Base-by-base conservation (phyloP, 306 rosid genomes). In the Cyamopsis tetragonoloba region DNA sequence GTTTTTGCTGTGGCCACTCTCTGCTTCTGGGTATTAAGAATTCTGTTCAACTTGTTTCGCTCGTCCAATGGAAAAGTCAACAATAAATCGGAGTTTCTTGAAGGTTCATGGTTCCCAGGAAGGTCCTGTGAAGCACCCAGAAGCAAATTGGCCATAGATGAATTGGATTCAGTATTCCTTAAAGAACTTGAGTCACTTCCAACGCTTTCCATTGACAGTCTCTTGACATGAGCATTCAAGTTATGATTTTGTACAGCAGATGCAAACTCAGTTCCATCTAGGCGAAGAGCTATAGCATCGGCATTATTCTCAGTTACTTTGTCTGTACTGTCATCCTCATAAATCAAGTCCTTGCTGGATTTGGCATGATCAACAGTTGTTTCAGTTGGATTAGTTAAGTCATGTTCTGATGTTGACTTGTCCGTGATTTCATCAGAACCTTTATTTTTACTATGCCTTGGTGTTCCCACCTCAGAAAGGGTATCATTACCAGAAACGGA, bases 241-340 rank as follows among this genome's bases (percentile, higher is more conserved):
- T 74, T 80, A 62, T 3, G 27, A 68, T 79, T 75, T 51, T 70
- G 76, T 49, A 49, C 2, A 27, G 72, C 80, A 22, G 78, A 72
- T 39, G 73, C 51, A 75, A 77, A 91, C 35, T 77, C 85, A 14
- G 93, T 70, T 77, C 93, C 97, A 24, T 91, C 91, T 35, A 91
- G 77, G 71, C 51, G 68, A 51, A 91, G 69, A 71, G 76, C 78
- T 71, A 77, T 72, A 38, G 67, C 66, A 48, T 42, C 71, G 37
- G 74, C 59, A 67, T 26, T 50, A 71, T 60, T 77, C 62, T 78
- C 80, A 8, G 70, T 27, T 32, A 68, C 44, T 54, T 68, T 50
- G 50, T 26, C 44, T 56, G 34, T 28, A 71, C 58, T 37, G 31
- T 6, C 61, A 64, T 67, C 64, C 66, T 72, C 79, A 55, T 22